Percentiles rank a stretch among this genome's conserved stretches.
Evolutionary conservation across 805 yeast species (phyloP).

Genomic region (Henningerozyma blattae): DNA sequence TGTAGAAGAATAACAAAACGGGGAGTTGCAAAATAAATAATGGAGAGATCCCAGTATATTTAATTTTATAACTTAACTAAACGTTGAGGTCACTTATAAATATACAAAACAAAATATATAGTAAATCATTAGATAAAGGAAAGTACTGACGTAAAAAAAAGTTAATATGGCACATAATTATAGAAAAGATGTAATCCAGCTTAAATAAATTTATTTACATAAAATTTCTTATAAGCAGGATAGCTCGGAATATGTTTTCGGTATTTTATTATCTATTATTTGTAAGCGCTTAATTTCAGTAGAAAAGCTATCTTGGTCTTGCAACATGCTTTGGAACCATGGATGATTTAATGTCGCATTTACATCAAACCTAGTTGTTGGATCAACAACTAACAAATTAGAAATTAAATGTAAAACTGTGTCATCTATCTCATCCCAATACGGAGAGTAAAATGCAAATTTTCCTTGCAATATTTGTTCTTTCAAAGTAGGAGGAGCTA

Average conservation of each 20-base stretch:
- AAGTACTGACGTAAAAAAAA: no score
- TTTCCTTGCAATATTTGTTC: constrained; percentile 59
- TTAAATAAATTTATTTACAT: background rate
- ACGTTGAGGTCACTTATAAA: no score
- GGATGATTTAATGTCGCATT: constrained; percentile 79
- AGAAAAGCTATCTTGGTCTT: constrained; percentile 6
- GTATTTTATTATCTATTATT: constrained; percentile 19
- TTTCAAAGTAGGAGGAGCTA: constrained; percentile 69
- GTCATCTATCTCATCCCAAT: constrained; percentile 65
- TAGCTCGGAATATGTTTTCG: constrained; percentile 29
- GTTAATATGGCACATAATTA: no score
- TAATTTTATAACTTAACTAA: no score
- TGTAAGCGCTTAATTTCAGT: constrained; percentile 17
- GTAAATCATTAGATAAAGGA: no score
- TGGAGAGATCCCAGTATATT: no score
- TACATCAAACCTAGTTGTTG: constrained; percentile 66
- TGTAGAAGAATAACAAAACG: no score
- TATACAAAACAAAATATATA: no score
- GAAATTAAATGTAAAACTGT: constrained; percentile 54
- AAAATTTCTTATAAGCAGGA: constrained; percentile 10
- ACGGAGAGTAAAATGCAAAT: constrained; percentile 67
- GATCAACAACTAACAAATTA: constrained; percentile 48
- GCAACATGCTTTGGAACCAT: constrained; percentile 41
- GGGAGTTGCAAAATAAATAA: no score
- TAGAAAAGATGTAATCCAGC: no score